Evolutionary conservation across 805 yeast genomes (phyloP).

Genomic region (Kazachstania taianensis): DNA sequence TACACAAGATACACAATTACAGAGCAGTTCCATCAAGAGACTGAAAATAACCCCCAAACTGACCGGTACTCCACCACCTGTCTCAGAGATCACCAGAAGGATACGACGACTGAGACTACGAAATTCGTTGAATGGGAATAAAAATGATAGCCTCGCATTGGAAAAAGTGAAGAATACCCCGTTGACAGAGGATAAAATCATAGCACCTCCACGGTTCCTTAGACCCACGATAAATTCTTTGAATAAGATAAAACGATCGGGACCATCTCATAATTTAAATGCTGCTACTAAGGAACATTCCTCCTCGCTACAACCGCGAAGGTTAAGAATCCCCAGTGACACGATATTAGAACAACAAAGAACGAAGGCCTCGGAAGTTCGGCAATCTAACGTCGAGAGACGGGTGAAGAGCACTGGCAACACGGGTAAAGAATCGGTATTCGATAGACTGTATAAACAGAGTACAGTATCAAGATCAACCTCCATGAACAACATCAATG

Average conservation of each 20-base stretch:
- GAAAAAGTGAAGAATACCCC: constrained; percentile 12
- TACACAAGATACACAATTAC: constrained; percentile 1
- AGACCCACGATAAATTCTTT: constrained; percentile 20
- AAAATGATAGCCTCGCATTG: not conserved
- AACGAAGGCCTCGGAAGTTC: too few species aligned
- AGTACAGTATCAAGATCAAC: constrained; percentile 15
- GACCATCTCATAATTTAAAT: too few species aligned
- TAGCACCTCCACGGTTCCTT: constrained; percentile 19
- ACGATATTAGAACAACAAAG: too few species aligned
- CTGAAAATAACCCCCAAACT: constrained; percentile 3
- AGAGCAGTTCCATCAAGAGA: constrained; percentile 7
- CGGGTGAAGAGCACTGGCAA: constrained; percentile 2
- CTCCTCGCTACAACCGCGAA: too few species aligned
- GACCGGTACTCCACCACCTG: constrained; percentile 8
- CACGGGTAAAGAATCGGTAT: constrained; percentile 11
- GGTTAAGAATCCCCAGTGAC: too few species aligned
- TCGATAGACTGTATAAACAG: constrained; percentile 20
- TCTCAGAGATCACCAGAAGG: constrained; percentile 20
- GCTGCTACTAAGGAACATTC: not conserved
- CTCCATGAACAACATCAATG: constrained; percentile 13
- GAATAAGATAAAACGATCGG: constrained; percentile 8
- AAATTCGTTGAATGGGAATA: constrained; percentile 5
- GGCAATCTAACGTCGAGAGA: not conserved
- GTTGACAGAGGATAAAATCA: constrained; percentile 12
- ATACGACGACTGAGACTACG: constrained; percentile 22